Evolutionary conservation across 768 basidiomycete species (phyloP), one percentile per base, ranked within the genome.

Genomic region (Suillus plorans): DNA sequence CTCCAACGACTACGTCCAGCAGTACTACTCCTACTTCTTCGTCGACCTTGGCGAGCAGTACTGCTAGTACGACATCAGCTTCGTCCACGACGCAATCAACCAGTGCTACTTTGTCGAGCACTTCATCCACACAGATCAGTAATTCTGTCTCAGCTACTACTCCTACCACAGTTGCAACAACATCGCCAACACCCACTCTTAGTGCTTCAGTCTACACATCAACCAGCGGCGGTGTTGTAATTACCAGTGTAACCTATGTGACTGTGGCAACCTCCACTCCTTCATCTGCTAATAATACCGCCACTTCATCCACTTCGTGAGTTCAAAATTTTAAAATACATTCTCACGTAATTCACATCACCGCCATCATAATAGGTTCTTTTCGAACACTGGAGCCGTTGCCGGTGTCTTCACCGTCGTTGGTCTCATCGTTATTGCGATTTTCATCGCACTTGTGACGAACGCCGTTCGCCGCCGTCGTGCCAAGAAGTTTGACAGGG

Each of bases 321-420:
- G 74, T 76, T n/a, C 61, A 1, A 1, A 41, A 28, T 28, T 13
- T 31, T 2, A 4, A 28, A 39, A 5, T 6, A 13, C 1, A 8
- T 41, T 37, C 52, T 20, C 61, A 61, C 65, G 31, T 31, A 44
- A 36, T 70, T 66, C 64, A 65, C 41, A 36, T 65, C 25, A 2
- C n/a, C 44, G 53, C 12, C 36, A 5, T 31, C 10, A 44, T 22
- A 25, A 20, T 7, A 89, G 90, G 52, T 92, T 92, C 79, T 88
- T 92, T 73, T 66, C 80, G 56, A 92, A 93, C 78, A 91, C 75
- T 22, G 88, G 85, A 25, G 91, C 89, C 0, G 87, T 92, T 1
- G 88, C 88, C 2, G 91, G 87, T 14, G 85, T 86, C 0, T 92
- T 92, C 77, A 78, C 86, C 22, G 88, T 86, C 55, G 89, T 88